These are phyloP conservation scores for Aspergillus hancockii DNA, from an alignment of 495 filamentous ascomycete species.

Conservation along the genomic window DNA sequence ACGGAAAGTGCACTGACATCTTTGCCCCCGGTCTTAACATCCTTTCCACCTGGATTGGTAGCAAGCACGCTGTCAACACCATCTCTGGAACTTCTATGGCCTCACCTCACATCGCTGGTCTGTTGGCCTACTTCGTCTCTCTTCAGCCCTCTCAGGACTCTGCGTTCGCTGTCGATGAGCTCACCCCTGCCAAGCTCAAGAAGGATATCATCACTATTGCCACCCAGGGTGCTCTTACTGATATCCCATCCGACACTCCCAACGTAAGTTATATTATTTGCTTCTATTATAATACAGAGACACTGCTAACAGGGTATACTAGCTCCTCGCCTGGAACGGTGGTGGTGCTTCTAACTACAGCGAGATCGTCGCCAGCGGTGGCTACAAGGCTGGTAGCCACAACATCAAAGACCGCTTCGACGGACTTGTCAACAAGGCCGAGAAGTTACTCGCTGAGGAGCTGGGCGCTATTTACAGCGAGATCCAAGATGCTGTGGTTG, in stretches of 20 bases:
- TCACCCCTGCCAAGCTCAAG: conserved; percentile 96
- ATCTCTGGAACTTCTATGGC: conserved; percentile 99
- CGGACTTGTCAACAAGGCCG: conserved; percentile 36
- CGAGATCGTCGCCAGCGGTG: conserved; percentile 72
- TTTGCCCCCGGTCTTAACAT: conserved; percentile 98
- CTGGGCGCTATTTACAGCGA: conserved; percentile 50
- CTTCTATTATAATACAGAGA: not conserved
- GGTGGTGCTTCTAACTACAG: conserved; percentile 90
- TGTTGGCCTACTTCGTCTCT: conserved; percentile 96
- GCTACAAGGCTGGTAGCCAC: conserved; percentile 36
- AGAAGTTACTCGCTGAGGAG: conserved; percentile 39
- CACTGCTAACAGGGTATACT: conserved; percentile 42
- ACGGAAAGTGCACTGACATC: conserved; percentile 98
- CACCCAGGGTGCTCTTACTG: conserved; percentile 75
- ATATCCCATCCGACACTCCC: conserved; percentile 81
- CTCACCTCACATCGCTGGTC: conserved; percentile 93
- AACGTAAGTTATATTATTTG: conserved; percentile 56
- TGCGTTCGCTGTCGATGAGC: conserved; percentile 80
- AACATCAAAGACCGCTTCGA: conserved; percentile 33
- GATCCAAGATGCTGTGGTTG: conserved; percentile 44
- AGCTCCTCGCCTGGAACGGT: conserved; percentile 98
- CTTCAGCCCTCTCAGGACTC: conserved; percentile 88
- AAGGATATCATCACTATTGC: conserved; percentile 78
- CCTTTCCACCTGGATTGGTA: conserved; percentile 95
- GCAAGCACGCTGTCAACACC: conserved; percentile 90